Base-by-base conservation (phyloP, 129 eudicot genomes). In the Dittrichia graveolens region DNA sequence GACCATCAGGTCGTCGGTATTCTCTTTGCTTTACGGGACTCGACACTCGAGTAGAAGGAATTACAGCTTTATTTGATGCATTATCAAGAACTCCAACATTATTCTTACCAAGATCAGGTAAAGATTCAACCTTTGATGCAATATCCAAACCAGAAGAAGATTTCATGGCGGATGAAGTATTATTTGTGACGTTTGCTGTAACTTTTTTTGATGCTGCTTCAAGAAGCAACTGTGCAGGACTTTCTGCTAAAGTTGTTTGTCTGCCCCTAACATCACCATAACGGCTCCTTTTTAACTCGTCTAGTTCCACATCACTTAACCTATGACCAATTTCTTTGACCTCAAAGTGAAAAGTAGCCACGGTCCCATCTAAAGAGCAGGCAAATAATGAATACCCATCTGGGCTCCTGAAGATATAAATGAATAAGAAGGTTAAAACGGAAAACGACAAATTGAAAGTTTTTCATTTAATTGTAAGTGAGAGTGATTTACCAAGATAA, bases 311-410 rank as follows among this genome's bases (percentile, higher is more conserved):
- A 65, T 95, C 96, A 19, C 80, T 86, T 68, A 95, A 80, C 87
- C 82, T 88, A 65, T 82, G 79, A 46, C 99, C 97, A 37, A 95
- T 82, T 88, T 95, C 99, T 39, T 59, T 95, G 31, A 48, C 89
- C 71, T 91, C 96, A 78, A 95, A 95, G 76, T 86, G 91, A 67
- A 95, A 95, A 14, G 91, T 86, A 31, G 99, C 91, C 60, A 88
- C 91, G 0, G 97, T 84, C 45, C 99, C 99, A 53, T 95, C 99
- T 82, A 95, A 85, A 24, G 99, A 95, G 48, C 97, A 88, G 16
- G 99, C 99, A 77, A 95, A 95, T 39, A 95, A 67, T 1, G 99
- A 88, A 81, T 90, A 95, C 44, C 99, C 99, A 83, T 95, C 97
- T 48, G 99, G 97, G 65, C 97, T 95, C 99, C 99, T 95, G 89